Evolutionary conservation across 139 green algal genomes (phyloP).

Genomic region (Dunaliella sp.): DNA sequence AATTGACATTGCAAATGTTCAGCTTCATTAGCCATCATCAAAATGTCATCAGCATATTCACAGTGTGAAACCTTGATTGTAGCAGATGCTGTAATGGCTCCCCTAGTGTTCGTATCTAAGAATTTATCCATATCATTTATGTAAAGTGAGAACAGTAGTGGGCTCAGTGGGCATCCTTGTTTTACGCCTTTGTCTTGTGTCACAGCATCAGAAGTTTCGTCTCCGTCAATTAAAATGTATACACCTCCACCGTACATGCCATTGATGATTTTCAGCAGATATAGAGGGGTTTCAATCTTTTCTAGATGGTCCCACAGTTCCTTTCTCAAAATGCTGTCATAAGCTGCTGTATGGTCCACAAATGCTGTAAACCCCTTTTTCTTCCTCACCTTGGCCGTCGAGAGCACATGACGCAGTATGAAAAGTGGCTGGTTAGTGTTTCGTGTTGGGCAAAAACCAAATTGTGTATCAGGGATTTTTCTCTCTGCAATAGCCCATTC

Average conservation of each 20-base stretch:
- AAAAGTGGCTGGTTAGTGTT: neutral
- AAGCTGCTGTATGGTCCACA: neutral
- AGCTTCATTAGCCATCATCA: too few relatives aligned
- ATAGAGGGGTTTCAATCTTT: neutral
- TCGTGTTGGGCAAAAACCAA: neutral
- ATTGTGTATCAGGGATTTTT: neutral
- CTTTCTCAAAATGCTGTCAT: neutral
- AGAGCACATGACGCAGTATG: neutral
- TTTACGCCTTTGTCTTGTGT: neutral
- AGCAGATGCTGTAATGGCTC: too few relatives aligned
- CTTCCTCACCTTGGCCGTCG: neutral
- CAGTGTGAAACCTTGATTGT: too few relatives aligned
- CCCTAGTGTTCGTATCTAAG: too few relatives aligned
- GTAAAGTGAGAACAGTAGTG: neutral
- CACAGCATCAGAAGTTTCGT: neutral
- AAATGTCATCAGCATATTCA: too few relatives aligned
- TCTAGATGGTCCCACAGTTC: neutral
- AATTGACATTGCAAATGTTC: too few relatives aligned
- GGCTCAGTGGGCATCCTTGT: slow-evolving; percentile 13
- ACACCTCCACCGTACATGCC: neutral
- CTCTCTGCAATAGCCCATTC: neutral
- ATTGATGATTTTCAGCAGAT: neutral
- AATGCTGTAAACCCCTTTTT: neutral
- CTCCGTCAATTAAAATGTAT: neutral
- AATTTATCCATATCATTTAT: neutral